Percentiles rank a stretch among this genome's conserved stretches.
Evolutionary conservation across 768 basidiomycete species (phyloP).

Genomic region (Suillus ampliporus): DNA sequence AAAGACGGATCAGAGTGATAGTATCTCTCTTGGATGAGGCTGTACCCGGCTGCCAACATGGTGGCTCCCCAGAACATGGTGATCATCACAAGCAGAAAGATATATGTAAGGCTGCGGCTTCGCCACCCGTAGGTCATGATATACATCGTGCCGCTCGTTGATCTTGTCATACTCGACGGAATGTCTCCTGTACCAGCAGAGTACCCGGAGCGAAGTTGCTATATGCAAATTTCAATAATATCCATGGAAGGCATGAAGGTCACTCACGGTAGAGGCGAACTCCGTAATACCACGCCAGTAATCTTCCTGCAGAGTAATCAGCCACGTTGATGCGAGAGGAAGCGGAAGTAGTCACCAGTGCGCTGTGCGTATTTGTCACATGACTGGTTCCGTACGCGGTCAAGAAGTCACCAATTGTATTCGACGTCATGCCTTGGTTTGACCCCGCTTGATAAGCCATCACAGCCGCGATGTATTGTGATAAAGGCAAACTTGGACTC

Average conservation of each 20-base stretch:
- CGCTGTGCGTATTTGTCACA: not conserved
- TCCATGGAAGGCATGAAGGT: not conserved
- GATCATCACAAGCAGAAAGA: conserved; percentile 2
- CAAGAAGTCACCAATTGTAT: conserved; percentile 8
- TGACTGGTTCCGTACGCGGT: not conserved
- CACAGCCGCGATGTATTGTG: not conserved
- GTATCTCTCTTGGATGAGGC: not conserved
- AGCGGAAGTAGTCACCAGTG: not conserved
- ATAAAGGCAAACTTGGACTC: not conserved
- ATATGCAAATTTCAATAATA: not conserved
- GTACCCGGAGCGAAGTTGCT: conserved; percentile 14
- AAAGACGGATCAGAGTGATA: not conserved
- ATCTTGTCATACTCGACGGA: conserved; percentile 1
- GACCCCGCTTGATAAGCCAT: not conserved
- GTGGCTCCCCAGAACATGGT: not conserved
- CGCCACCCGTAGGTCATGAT: conserved; percentile 9
- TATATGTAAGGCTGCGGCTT: conserved; percentile 1
- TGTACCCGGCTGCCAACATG: conserved; percentile 2
- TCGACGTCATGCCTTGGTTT: not conserved
- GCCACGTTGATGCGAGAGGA: not conserved
- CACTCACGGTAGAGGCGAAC: conserved; percentile 10
- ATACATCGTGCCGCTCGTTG: conserved; percentile 6
- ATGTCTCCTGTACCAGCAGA: conserved; percentile 8
- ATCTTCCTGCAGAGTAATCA: conserved; percentile 4
- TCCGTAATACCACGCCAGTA: conserved; percentile 13